Base-by-base conservation (phyloP, 108 stramenopile species). In the Nitzschia inconspicua region DNA sequence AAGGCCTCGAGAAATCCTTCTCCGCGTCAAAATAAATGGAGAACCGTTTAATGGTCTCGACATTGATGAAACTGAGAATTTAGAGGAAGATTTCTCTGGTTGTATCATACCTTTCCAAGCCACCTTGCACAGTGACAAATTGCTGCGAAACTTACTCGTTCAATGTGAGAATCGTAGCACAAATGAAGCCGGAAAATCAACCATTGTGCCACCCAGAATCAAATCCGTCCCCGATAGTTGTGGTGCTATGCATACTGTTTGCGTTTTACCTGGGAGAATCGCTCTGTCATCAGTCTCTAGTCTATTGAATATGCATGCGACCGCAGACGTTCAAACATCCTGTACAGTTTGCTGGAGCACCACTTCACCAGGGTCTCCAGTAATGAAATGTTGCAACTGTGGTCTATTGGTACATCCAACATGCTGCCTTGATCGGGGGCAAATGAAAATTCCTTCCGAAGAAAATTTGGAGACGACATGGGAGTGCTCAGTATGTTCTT, bases 291-390 rank as follows among this genome's bases (percentile, higher is more conserved):
- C 70, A 23, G 65, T 73, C 14, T 50, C n/a, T n/a, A n/a, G n/a
- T n/a, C n/a, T n/a, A n/a, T n/a, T n/a, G n/a, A n/a, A n/a, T n/a
- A n/a, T n/a, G 39, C 37, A 50, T 35, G 65, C 58, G 35, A 34
- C 65, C 9, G 35, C 47, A 36, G 40, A 57, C 31, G 50, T 39
- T 28, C 25, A 20, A 19, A 28, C 30, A 23, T 44, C 37, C 18
- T 87, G 86, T 43, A 68, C 80, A 3, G 80, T 87, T 32, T 87
- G 83, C 58, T 88, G 81, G 81, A 76, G 60, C 49, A 61, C 53
- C 4, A 20, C 53, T n/a, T 51, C 42, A 64, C 52, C 24, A 70
- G 68, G 47, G 7, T 36, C n/a, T 65, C 72, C 41, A 18, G 58
- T 88, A 14, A 27, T 65, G 8, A 53, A 68, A 57, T 88, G 86